Percentiles rank a stretch among this genome's conserved stretches.
Evolutionary conservation across 2,329 filamentous ascomycete genomes (phyloP).

Genomic region (Geosmithia morbida): DNA sequence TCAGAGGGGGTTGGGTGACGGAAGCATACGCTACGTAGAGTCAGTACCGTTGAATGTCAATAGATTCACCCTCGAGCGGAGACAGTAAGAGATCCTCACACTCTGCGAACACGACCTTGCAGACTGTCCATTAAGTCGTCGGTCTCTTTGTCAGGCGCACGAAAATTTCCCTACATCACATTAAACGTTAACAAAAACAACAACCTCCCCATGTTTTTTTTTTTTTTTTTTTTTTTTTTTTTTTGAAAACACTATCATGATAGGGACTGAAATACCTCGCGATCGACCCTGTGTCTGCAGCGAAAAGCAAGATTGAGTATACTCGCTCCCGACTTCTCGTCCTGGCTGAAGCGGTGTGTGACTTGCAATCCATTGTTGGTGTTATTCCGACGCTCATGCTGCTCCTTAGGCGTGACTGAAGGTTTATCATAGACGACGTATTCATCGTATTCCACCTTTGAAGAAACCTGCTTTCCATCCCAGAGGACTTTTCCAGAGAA

Average conservation of each 20-base stretch:
- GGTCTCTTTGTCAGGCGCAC: conserved; percentile 5
- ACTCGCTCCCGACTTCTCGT: conserved; percentile 14
- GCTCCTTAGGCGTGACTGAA: background rate
- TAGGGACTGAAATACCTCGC: no score
- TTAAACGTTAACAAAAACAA: background rate
- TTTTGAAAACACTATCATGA: no score
- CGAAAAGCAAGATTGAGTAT: conserved; percentile 18
- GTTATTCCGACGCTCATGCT: background rate
- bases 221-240: no score
- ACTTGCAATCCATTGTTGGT: conserved; percentile 10
- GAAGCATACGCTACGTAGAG: conserved; percentile 16
- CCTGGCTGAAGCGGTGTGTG: conserved; percentile 17
- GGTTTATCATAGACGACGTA: conserved; percentile 19
- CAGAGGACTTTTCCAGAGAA: conserved; percentile 19
- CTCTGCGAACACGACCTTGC: conserved; percentile 19
- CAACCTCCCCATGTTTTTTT: background rate
- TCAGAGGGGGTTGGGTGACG: conserved; percentile 16
- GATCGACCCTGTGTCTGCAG: conserved; percentile 13
- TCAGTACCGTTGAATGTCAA: background rate
- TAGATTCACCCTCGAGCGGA: background rate
- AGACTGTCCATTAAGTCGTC: conserved; percentile 10
- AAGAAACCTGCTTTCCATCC: conserved; percentile 11
- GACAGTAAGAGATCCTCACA: conserved; percentile 8
- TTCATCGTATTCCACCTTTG: conserved; percentile 21
- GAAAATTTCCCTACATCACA: conserved; percentile 10